These are phyloP conservation scores for Raffaelea albimanens DNA, from an alignment of 2,329 filamentous ascomycete species.

Conservation along the genomic window DNA sequence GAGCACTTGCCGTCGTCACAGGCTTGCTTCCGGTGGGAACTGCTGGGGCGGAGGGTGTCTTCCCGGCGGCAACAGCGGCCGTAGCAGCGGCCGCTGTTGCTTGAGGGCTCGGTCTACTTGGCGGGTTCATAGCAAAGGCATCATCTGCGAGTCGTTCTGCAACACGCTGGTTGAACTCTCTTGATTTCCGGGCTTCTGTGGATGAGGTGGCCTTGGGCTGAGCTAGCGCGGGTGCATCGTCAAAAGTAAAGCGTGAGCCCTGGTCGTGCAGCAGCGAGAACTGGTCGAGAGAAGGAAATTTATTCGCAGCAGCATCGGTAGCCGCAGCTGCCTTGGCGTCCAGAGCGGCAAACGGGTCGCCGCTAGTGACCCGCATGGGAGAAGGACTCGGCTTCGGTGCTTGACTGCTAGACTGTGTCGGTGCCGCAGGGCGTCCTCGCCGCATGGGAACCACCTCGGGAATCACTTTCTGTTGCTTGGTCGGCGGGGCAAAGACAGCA, in stretches of 20 bases:
- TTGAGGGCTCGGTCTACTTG: constrained; percentile 13
- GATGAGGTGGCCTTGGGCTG: not conserved
- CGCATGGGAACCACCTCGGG: constrained; percentile 94
- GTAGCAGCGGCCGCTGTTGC: constrained; percentile 6
- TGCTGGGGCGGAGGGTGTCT: constrained; percentile 14
- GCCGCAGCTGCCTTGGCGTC: constrained; percentile 53
- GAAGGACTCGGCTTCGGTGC: constrained; percentile 46
- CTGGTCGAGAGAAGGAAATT: constrained; percentile 86
- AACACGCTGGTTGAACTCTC: constrained; percentile 55
- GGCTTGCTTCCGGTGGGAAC: too few relatives aligned
- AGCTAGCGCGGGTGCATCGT: constrained; percentile 27
- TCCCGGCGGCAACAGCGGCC: constrained; percentile 3
- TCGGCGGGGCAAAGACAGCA: constrained; percentile 69
- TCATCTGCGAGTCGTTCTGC: constrained; percentile 75
- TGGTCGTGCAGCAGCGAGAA: constrained; percentile 85
- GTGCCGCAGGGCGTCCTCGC: constrained; percentile 59
- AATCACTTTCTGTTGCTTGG: constrained; percentile 60
- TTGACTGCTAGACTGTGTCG: constrained; percentile 28
- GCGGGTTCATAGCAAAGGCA: constrained; percentile 55
- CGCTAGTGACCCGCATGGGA: constrained; percentile 57
- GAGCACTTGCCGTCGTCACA: not conserved
- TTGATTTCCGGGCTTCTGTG: constrained; percentile 35
- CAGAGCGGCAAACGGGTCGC: constrained; percentile 84
- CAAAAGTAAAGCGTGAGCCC: constrained; percentile 77
- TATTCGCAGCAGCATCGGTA: constrained; percentile 67